A percentile compares a stretch with the other conserved stretches of the same genome.
These are phyloP conservation scores for Trametes sp. DNA, from an alignment of 1,284 basidiomycete species.

Conservation along the genomic window DNA sequence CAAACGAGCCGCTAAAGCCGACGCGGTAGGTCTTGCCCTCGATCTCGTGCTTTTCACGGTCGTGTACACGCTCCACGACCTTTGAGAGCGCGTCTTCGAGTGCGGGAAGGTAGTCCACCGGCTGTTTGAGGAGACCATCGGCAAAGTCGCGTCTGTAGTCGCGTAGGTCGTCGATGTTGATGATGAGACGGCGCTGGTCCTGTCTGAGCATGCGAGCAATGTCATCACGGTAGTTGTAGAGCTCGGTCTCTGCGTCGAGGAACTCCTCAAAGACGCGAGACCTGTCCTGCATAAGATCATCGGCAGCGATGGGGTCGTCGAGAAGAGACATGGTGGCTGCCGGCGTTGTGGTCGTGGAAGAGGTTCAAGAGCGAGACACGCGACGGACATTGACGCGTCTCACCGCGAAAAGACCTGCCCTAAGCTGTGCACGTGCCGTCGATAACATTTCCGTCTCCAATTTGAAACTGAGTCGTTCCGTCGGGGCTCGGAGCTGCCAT, in stretches of 20 bases:
- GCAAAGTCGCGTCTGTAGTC: constrained; percentile 89
- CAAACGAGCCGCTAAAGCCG: constrained; percentile 98
- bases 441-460: neutral
- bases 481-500: no score
- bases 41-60: constrained; percentile 86
- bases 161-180: constrained; percentile 97
- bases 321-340: constrained; percentile 61
- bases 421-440: constrained; percentile 33
- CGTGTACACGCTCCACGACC: constrained; percentile 80
- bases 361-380: constrained; percentile 24
- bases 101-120: constrained; percentile 90
- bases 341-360: constrained; percentile 36
- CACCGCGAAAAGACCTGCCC: constrained; percentile 42
- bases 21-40: constrained; percentile 83
- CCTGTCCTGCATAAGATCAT: constrained; percentile 80
- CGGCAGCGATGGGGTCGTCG: constrained; percentile 64
- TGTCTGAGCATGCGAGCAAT: constrained; percentile 87
- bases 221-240: constrained; percentile 88
- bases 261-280: constrained; percentile 89
- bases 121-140: constrained; percentile 87
- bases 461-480: no score
- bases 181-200: constrained; percentile 88
- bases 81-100: constrained; percentile 87
- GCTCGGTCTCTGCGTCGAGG: constrained; percentile 77
- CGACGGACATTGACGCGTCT: constrained; percentile 32